Conservation (phyloP, 805 yeast genomes). For the Zygosaccharomyces bailii region DNA sequence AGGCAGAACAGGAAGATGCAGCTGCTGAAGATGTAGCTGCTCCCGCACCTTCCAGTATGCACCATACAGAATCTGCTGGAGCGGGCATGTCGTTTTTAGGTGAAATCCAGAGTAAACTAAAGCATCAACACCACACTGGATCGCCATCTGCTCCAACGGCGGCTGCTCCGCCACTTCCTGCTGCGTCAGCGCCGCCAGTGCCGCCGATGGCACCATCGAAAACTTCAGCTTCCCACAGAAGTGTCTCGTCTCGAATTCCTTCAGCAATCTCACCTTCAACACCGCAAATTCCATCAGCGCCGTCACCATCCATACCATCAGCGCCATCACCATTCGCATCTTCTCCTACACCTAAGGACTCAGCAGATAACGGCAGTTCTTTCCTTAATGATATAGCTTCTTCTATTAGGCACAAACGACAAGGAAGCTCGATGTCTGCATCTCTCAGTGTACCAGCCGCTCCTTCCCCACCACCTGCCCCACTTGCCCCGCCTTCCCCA, state of each 20-base stretch:
- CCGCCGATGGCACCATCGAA: constrained; percentile 23
- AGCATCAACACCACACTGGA: constrained; percentile 10
- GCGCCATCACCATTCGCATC: constrained; percentile 6
- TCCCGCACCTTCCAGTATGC: constrained; percentile 18
- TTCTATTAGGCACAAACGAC: constrained; percentile 13
- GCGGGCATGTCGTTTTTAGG: constrained; percentile 30
- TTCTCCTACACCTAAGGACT: not conserved
- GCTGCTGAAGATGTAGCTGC: constrained; percentile 22
- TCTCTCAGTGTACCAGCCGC: constrained; percentile 17
- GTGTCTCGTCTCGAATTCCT: constrained; percentile 27
- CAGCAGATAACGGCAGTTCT: constrained; percentile 7
- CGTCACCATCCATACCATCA: constrained; percentile 13
- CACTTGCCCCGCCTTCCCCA: constrained; percentile 27
- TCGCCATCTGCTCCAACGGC: constrained; percentile 18
- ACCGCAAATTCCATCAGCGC: constrained; percentile 16
- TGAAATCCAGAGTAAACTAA: constrained; percentile 31
- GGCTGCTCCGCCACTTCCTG: constrained; percentile 20
- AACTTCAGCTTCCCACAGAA: constrained; percentile 22
- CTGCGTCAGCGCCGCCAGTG: constrained; percentile 18
- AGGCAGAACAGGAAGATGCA: constrained; percentile 21
- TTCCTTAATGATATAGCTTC: constrained; percentile 11
- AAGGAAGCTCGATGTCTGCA: constrained; percentile 24
- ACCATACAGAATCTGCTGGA: constrained; percentile 6
- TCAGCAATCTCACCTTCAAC: constrained; percentile 26
- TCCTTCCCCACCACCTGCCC: constrained; percentile 24